These are phyloP conservation scores for Candida anglica DNA, from an alignment of 805 yeast species.

Conservation along the genomic window DNA sequence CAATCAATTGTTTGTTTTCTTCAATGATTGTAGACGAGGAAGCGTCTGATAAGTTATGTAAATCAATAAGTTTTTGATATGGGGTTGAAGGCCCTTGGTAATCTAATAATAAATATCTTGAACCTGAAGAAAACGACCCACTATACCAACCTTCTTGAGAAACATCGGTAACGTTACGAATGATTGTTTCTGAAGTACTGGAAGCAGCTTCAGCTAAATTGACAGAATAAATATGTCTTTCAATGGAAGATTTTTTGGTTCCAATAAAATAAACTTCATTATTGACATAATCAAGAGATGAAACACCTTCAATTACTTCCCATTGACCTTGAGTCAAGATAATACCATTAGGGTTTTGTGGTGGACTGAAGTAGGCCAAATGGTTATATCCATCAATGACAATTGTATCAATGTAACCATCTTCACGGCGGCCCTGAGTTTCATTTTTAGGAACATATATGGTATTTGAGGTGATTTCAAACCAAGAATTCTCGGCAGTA, in stretches of 20 bases:
- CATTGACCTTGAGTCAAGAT: conserved; percentile 69
- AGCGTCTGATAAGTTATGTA: conserved; percentile 21
- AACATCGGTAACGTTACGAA: conserved; percentile 28
- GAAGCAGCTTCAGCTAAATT: conserved; percentile 39
- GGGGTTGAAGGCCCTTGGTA: conserved; percentile 82
- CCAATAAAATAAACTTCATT: conserved; percentile 59
- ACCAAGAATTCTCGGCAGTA: conserved; percentile 56
- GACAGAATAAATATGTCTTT: conserved; percentile 78
- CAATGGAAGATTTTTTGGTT: conserved; percentile 74
- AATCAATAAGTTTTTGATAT: conserved; percentile 61
- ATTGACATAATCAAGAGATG: conserved; percentile 48
- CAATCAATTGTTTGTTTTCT: conserved; percentile 40
- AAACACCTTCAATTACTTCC: conserved; percentile 80
- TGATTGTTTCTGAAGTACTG: conserved; percentile 36
- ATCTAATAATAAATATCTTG: conserved; percentile 64
- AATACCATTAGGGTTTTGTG: conserved; percentile 42
- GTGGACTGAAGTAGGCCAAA: conserved; percentile 79
- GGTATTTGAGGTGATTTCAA: conserved; percentile 41
- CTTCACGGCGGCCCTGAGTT: conserved; percentile 30
- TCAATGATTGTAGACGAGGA: conserved; percentile 39
- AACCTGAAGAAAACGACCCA: conserved; percentile 76
- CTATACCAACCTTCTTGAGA: conserved; percentile 59
- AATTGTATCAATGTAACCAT: conserved; percentile 78
- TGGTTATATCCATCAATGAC: conserved; percentile 63
- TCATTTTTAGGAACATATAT: conserved; percentile 33